phyloP scores from a whole-genome alignment of 805 yeast species.

The Starmerella geochares region DNA sequence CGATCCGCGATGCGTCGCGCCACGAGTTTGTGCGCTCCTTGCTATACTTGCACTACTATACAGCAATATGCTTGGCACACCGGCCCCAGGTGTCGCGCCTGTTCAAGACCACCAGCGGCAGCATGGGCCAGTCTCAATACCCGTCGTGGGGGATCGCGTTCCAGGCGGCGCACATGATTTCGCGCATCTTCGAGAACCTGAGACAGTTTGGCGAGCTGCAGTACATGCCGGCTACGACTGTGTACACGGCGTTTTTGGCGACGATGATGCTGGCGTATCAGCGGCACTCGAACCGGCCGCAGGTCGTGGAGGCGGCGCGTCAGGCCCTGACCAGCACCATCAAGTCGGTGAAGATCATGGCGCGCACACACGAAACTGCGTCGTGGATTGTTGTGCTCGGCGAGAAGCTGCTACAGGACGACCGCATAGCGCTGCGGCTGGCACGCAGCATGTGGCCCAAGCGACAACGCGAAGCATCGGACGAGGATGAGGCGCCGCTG shows the following conservation, averaged over 20 bases:
- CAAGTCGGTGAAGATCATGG: constrained; percentile 29
- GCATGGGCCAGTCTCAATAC: constrained; percentile 31
- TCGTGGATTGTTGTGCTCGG: constrained; percentile 14
- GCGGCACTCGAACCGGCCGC: constrained; percentile 36
- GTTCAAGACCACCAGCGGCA: constrained; percentile 11
- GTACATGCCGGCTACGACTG: constrained; percentile 49
- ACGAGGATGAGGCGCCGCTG: neutral
- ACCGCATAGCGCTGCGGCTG: neutral
- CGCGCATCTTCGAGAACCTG: constrained; percentile 50
- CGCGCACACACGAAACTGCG: constrained; percentile 15
- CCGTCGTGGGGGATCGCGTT: constrained; percentile 76
- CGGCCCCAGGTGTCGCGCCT: constrained; percentile 44
- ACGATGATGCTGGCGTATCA: constrained; percentile 65
- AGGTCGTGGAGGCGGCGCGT: constrained; percentile 34
- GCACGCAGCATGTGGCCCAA: constrained; percentile 8
- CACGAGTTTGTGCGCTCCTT: constrained; percentile 51
- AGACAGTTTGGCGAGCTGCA: constrained; percentile 41
- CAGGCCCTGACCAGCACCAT: constrained; percentile 31
- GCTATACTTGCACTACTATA: constrained; percentile 59
- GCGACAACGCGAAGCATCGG: constrained; percentile 3
- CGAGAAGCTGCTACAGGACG: constrained; percentile 8
- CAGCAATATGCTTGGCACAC: constrained; percentile 60
- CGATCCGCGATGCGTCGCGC: constrained; percentile 38
- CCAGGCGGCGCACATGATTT: constrained; percentile 69
- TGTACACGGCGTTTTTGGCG: constrained; percentile 52